Evolutionary conservation across 371 early-diverging fungal species (phyloP), one percentile per base, ranked within the genome.

Genomic region (Mortierella sp.): DNA sequence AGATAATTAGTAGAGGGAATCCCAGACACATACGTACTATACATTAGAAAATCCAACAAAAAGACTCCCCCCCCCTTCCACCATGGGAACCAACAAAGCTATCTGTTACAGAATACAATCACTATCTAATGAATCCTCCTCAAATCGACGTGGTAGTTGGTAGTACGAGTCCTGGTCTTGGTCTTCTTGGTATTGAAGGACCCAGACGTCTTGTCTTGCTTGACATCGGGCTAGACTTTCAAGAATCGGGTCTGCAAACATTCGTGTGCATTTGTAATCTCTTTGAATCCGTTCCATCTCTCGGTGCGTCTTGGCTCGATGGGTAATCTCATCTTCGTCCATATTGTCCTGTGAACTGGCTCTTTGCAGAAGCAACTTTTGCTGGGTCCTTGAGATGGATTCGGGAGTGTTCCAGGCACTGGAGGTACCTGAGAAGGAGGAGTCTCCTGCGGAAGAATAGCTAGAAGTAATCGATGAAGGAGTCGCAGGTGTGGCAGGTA

Each of bases 251-350:
- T 74, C 65, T 9, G 54, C 13, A 13, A 49, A 65, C 58, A 69
- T 43, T 2, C 66, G 52, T 0, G 69, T 30, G 51, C 65, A 60
- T 10, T 61, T 51, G 34, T 65, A 74, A 43, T 74, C 76, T 14
- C 59, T 48, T 16, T 74, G 69, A 30, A 69, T 57, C 24, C 70
- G 39, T 3, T 74, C 76, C 70, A 64, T 64, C 21, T 68, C 76
- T 10, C 39, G n/a, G n/a, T 41, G n/a, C 2, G 41, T n/a, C 23
- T 45, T 68, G 1, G 26, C 62, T 0, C 76, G 69, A 2, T 54
- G 64, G 2, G 53, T 47, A 54, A 68, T 57, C 26, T 58, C 54
- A 2, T 60, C n/a, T 30, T 68, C 65, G 23, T 69, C 59, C 55
- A 74, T 9, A 24, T 64, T 61, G 9, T 69, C 76, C 3, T 69